A percentile compares a stretch with the other conserved stretches of the same genome.
Conservation (phyloP, 768 basidiomycete genomes). For the Lepiota subincarnata region DNA sequence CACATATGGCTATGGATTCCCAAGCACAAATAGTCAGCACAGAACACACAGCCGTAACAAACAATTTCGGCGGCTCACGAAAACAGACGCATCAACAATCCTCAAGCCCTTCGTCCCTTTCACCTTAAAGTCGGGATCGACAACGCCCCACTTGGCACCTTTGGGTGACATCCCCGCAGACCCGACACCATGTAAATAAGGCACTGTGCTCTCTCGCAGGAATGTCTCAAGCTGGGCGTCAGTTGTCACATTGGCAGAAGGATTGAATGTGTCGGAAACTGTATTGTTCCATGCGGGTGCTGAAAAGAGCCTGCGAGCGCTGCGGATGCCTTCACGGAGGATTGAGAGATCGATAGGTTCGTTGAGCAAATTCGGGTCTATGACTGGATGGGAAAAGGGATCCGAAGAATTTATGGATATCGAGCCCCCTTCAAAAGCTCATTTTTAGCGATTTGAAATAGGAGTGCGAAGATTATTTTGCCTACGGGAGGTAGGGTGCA, state of each 20-base stretch:
- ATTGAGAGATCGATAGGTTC: conserved; percentile 11
- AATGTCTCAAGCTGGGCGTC: conserved; percentile 10
- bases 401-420: neutral
- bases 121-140: conserved; percentile 33
- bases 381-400: conserved; percentile 9
- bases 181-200: conserved; percentile 28
- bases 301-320: conserved; percentile 9
- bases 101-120: conserved; percentile 31
- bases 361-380: conserved; percentile 6
- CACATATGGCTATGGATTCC: neutral
- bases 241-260: neutral
- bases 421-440: conserved; percentile 3
- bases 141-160: conserved; percentile 26
- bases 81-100: conserved; percentile 33
- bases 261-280: neutral
- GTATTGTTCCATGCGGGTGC: conserved; percentile 5
- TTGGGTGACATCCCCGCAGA: conserved; percentile 29
- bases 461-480: neutral
- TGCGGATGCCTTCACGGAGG: conserved; percentile 11
- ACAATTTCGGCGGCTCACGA: conserved; percentile 20
- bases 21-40: neutral
- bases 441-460: neutral
- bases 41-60: too few relatives aligned
- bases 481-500: conserved; percentile 5
- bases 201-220: conserved; percentile 17